Conservation (phyloP, 305 asterid species). For the Caryopteris hybrid region DNA sequence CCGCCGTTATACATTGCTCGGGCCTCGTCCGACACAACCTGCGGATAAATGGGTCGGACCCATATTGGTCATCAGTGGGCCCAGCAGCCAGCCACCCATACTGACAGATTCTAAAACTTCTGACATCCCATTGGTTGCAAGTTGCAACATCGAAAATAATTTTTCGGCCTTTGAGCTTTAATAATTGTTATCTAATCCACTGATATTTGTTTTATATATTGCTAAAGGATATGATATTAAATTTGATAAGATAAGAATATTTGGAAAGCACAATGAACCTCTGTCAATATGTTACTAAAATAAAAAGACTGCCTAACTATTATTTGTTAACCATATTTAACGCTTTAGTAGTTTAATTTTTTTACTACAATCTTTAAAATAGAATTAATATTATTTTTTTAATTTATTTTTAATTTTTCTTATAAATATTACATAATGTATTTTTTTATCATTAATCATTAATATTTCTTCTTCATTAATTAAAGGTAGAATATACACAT, state of each 20-base stretch:
- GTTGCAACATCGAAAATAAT: not conserved
- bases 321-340: too few relatives aligned
- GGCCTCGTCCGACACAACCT: slow-evolving; percentile 87
- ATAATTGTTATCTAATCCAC: not conserved
- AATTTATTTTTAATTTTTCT: too few relatives aligned
- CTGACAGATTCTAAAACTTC: not conserved
- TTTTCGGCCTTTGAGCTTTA: not conserved
- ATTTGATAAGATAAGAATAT: not conserved
- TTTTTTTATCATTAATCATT: too few relatives aligned
- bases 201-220: not conserved
- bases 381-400: too few relatives aligned
- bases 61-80: not conserved
- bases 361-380: too few relatives aligned
- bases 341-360: too few relatives aligned
- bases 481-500: too few relatives aligned
- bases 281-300: too few relatives aligned
- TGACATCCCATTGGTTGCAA: slow-evolving; percentile 1
- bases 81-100: not conserved
- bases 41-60: slow-evolving; percentile 16
- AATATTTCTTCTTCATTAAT: too few relatives aligned
- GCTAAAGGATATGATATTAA: slow-evolving; percentile 13
- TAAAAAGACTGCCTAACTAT: too few relatives aligned
- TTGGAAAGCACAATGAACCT: slow-evolving; percentile 3
- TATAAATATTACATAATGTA: too few relatives aligned
- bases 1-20: slow-evolving; percentile 92